These are phyloP conservation scores for Cichorium intybus DNA, from an alignment of 140 eudicot genomes.

Conservation along the genomic window DNA sequence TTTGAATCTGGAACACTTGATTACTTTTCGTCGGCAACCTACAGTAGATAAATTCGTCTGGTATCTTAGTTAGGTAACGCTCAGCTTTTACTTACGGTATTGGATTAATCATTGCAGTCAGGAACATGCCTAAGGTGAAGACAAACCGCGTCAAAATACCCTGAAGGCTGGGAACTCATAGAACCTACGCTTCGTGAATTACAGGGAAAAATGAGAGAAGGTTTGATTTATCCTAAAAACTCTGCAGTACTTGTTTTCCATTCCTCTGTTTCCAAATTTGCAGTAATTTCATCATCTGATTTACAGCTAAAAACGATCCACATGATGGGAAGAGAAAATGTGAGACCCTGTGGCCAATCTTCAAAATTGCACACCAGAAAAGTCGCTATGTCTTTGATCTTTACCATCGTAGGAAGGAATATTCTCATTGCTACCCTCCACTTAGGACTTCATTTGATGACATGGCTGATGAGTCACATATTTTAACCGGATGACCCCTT, in stretches of 20 bases:
- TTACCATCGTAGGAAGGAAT: constrained; percentile 73
- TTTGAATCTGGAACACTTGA: not conserved
- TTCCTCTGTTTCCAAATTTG: too few species aligned
- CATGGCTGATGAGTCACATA: too few species aligned
- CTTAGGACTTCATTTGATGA: too few species aligned
- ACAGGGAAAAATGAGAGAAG: constrained; percentile 94
- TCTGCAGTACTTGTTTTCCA: too few species aligned
- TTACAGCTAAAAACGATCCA: constrained; percentile 85
- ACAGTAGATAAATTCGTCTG: not conserved
- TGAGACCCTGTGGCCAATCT: constrained; percentile 88
- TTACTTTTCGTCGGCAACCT: not conserved
- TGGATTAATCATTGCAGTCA: constrained; percentile 15
- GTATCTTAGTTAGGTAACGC: not conserved
- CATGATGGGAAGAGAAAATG: constrained; percentile 90
- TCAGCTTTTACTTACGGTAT: not conserved
- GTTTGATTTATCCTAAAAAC: constrained; percentile 22
- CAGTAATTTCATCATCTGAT: not conserved
- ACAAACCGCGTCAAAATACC: constrained; percentile 80
- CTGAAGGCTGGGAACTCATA: constrained; percentile 92
- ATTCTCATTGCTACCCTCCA: too few species aligned
- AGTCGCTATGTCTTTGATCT: constrained; percentile 86
- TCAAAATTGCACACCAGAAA: constrained; percentile 87
- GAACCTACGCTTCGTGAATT: constrained; percentile 89
- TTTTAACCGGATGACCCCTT: too few species aligned
- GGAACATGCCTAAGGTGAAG: constrained; percentile 86